Conservation (phyloP, 2,329 filamentous ascomycete species). For the Metarhizium sp. region DNA sequence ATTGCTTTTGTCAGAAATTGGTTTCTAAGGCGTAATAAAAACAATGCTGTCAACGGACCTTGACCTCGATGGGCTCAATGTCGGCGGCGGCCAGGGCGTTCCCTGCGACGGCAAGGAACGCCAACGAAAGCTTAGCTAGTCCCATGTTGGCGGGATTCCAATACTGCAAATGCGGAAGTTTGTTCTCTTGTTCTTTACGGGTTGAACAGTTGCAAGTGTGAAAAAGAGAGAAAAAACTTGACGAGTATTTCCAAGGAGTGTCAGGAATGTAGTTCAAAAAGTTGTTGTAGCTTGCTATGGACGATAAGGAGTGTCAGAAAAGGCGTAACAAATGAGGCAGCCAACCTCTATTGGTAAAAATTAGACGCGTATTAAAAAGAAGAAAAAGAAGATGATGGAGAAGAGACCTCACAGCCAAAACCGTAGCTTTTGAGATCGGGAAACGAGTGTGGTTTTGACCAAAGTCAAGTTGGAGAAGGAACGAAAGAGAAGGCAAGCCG, state of each 20-base stretch:
- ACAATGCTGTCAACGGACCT: conserved; percentile 37
- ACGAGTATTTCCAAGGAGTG: background rate
- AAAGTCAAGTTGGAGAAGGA: background rate
- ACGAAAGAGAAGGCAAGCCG: background rate
- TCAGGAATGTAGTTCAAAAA: background rate
- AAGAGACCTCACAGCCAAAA: background rate
- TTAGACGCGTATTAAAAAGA: background rate
- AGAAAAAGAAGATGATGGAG: background rate
- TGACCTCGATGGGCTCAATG: conserved; percentile 55
- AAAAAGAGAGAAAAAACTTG: background rate
- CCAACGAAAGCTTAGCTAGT: conserved; percentile 19
- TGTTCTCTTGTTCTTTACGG: background rate
- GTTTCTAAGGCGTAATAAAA: background rate
- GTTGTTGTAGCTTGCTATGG: background rate
- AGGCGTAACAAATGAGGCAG: conserved; percentile 5
- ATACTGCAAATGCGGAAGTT: background rate
- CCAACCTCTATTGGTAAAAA: conserved; percentile 6
- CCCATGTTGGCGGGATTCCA: conserved; percentile 19
- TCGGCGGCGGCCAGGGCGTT: conserved; percentile 32
- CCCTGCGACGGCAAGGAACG: conserved; percentile 31
- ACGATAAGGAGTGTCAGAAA: conserved; percentile 8
- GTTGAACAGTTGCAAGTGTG: background rate
- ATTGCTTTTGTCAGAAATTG: background rate
- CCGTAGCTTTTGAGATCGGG: background rate
- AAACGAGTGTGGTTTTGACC: conserved; percentile 5